Conservation (phyloP, 805 yeast species). For the Candida yuanshanica region DNA sequence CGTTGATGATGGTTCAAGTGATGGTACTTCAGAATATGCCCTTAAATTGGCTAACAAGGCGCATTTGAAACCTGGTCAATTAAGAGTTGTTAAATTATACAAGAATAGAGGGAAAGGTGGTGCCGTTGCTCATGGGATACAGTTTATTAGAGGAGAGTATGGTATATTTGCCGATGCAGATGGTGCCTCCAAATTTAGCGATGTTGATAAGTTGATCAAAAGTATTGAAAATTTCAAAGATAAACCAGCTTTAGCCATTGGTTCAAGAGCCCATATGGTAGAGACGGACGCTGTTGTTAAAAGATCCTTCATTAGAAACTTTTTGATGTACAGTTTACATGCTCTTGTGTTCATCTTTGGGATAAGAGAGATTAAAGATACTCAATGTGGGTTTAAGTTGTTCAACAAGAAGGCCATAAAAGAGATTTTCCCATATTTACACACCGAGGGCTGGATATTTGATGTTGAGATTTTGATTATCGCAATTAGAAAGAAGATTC, state of each 20-base stretch:
- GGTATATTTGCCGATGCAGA: conserved; percentile 95
- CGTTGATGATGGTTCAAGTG: conserved; percentile 89
- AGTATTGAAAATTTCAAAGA: conserved; percentile 28
- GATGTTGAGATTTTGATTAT: conserved; percentile 89
- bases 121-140: conserved; percentile 91
- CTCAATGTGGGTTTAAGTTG: conserved; percentile 96
- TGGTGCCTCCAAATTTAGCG: conserved; percentile 85
- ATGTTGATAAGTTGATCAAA: conserved; percentile 46
- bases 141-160: conserved; percentile 64
- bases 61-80: conserved; percentile 45
- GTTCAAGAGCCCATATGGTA: conserved; percentile 96
- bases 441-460: conserved; percentile 97
- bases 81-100: conserved; percentile 66
- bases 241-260: conserved; percentile 66
- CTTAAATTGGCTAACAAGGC: conserved; percentile 48
- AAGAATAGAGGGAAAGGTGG: conserved; percentile 93
- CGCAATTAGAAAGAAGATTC: conserved; percentile 64
- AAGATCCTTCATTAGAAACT: conserved; percentile 80
- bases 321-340: conserved; percentile 90
- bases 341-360: conserved; percentile 84
- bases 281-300: conserved; percentile 95
- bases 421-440: conserved; percentile 79
- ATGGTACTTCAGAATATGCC: conserved; percentile 72
- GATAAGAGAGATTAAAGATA: conserved; percentile 78
- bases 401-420: conserved; percentile 67